These are phyloP conservation scores for Toxoplasma gondii DNA, from an alignment of 169 alveolate genomes.

Conservation along the genomic window DNA sequence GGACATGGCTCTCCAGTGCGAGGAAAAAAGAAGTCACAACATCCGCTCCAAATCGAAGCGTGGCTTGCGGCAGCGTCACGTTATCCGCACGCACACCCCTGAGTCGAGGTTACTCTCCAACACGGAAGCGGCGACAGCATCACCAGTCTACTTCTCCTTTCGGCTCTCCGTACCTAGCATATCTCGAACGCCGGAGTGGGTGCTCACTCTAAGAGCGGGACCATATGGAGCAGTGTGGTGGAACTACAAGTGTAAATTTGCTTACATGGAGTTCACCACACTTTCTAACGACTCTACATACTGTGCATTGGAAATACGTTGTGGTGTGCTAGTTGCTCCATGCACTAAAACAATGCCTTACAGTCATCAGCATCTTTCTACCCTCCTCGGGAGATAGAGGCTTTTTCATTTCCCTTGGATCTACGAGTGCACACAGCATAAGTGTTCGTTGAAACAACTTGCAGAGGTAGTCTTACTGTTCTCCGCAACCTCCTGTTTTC, in stretches of 20 bases:
- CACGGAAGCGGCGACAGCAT: not conserved
- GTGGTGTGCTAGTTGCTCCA: not conserved
- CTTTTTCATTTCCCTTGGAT: not conserved
- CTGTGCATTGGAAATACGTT: not conserved
- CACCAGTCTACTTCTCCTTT: not conserved
- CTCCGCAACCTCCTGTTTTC: not conserved
- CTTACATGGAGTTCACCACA: conserved; percentile 29
- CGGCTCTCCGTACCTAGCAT: conserved; percentile 34
- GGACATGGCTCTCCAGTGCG: no score
- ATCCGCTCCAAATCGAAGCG: no score
- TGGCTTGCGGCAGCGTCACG: no score
- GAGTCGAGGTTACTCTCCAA: no score
- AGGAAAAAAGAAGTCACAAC: no score
- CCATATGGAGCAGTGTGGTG: not conserved
- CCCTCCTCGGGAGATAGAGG: conserved; percentile 2
- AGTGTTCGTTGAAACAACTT: not conserved
- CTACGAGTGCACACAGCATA: not conserved
- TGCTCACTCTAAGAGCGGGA: not conserved
- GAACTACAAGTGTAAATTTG: not conserved
- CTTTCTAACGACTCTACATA: conserved; percentile 2
- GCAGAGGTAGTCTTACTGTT: not conserved
- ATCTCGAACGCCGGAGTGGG: conserved; percentile 30
- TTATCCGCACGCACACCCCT: no score
- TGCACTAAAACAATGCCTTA: not conserved
- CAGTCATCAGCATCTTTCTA: not conserved